phyloP scores from a whole-genome alignment of 2,329 filamentous ascomycete species.

The Lachnellula cervina region DNA sequence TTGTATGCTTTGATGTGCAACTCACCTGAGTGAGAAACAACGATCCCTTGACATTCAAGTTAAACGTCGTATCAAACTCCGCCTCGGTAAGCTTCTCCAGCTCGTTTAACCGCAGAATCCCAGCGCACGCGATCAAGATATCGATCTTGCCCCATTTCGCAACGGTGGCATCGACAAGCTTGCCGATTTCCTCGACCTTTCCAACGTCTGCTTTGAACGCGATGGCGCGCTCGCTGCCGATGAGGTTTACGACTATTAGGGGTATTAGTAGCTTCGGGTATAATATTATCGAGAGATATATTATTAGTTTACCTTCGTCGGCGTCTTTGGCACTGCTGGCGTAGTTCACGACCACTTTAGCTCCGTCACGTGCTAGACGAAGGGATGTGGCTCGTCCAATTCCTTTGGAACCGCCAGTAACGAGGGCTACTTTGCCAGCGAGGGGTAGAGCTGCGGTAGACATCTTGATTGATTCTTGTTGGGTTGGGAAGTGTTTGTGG shows the following conservation, averaged over 20 bases:
- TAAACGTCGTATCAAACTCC: conserved; percentile 46
- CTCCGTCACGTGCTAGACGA: conserved; percentile 51
- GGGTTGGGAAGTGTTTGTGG: neutral
- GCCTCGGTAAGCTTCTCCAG: conserved; percentile 46
- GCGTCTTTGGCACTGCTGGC: conserved; percentile 41
- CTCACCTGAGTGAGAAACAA: conserved; percentile 46
- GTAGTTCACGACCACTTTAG: conserved; percentile 57
- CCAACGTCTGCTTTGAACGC: conserved; percentile 53
- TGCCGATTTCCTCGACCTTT: conserved; percentile 41
- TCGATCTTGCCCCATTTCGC: conserved; percentile 52
- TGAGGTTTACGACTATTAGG: conserved; percentile 44
- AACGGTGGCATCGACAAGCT: conserved; percentile 45
- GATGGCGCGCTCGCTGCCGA: conserved; percentile 44
- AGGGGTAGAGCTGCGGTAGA: conserved; percentile 16
- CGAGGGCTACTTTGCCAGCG: conserved; percentile 26
- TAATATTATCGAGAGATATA: too few relatives aligned
- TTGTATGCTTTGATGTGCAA: too few relatives aligned
- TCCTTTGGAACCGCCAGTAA: conserved; percentile 47
- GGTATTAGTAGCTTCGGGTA: too few relatives aligned
- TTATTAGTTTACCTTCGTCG: too few relatives aligned
- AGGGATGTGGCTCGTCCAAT: conserved; percentile 56
- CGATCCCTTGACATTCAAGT: conserved; percentile 53
- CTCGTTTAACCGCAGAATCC: conserved; percentile 44
- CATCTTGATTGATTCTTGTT: conserved; percentile 10
- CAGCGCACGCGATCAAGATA: conserved; percentile 54